These are phyloP conservation scores for Medicago arabica DNA, from an alignment of 306 rosid genomes.

Conservation along the genomic window DNA sequence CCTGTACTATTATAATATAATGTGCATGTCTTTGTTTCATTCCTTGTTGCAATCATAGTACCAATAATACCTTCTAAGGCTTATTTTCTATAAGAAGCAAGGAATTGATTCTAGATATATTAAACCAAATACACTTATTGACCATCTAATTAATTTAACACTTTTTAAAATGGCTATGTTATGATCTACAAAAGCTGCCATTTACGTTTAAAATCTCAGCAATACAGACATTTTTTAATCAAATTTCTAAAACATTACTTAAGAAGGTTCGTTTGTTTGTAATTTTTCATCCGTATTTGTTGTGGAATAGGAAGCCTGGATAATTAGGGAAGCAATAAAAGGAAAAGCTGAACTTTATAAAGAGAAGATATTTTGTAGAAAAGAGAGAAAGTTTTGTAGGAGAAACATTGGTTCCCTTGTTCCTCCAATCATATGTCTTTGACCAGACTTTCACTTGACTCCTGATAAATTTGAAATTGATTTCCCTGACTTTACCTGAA, in stretches of 20 bases:
- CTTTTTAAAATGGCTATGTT: conserved; percentile 14
- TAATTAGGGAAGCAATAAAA: conserved; percentile 18
- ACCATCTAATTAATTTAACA: conserved; percentile 27
- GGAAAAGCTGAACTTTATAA: neutral
- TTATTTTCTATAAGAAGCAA: conserved; percentile 16
- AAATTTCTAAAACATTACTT: conserved; percentile 7
- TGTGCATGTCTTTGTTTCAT: conserved; percentile 23
- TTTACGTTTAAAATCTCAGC: conserved; percentile 21
- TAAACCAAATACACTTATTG: conserved; percentile 19
- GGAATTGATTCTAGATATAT: conserved; percentile 15
- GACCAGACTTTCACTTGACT: conserved; percentile 5
- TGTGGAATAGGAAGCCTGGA: conserved; percentile 23
- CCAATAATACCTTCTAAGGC: conserved; percentile 7
- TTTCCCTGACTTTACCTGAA: conserved; percentile 22
- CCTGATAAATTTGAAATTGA: conserved; percentile 29
- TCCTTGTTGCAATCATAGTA: conserved; percentile 22
- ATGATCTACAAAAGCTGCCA: conserved; percentile 2
- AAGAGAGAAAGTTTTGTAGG: conserved; percentile 4
- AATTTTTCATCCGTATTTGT: conserved; percentile 22
- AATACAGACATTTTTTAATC: neutral
- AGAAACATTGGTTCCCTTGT: conserved; percentile 8
- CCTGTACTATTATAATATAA: conserved; percentile 11
- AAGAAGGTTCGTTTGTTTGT: neutral
- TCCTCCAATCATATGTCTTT: conserved; percentile 12
- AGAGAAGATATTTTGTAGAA: neutral